Evolutionary conservation across 331 rosid genomes (phyloP), one percentile per base, ranked within the genome.

Genomic region (Dryas integrifolia): DNA sequence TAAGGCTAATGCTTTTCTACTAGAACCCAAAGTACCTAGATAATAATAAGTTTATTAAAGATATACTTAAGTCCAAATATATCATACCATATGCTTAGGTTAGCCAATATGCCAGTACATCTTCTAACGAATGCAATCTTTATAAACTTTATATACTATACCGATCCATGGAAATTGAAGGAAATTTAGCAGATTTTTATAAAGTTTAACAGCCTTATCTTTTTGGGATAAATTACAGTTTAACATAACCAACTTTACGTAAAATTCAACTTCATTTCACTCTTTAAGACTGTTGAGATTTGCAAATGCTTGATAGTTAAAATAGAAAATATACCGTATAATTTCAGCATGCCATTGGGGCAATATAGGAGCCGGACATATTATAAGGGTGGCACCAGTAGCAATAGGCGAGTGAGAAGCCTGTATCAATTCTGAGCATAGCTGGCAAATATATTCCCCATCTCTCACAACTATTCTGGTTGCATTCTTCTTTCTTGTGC

Each of bases 261-360:
- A 10, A 49, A 61, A 16, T 30, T 9, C 3, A 35, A 44, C 57
- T 45, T 18, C 5, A 66, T 10, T 56, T 48, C 65, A 75, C 35
- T 30, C 35, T 9, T 16, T 58, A n/a, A 6, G 24, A 46, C 38
- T 45, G 41, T 3, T 72, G 58, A 24, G 43, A 67, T 66, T 67
- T 56, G 48, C 2, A 53, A 69, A 43, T 62, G 53, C 51, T 43
- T n/a, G 51, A 69, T 41, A 7, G 50, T 62, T 53, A 11, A 50
- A 78, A 53, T 3, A 41, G 61, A 81, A 56, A 56, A 15, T 18
- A 76, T 89, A 94, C 97, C 92, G 92, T 65, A 64, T 73, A 79
- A 91, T 94, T 84, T 94, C 98, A 64, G 87, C 84, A 77, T 82
- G 92, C 98, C 98, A 94, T 60, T 94, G 98, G 64, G 92, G 86